phyloP scores from a whole-genome alignment of 1,284 basidiomycete species.

The Leccinum subatratum region DNA sequence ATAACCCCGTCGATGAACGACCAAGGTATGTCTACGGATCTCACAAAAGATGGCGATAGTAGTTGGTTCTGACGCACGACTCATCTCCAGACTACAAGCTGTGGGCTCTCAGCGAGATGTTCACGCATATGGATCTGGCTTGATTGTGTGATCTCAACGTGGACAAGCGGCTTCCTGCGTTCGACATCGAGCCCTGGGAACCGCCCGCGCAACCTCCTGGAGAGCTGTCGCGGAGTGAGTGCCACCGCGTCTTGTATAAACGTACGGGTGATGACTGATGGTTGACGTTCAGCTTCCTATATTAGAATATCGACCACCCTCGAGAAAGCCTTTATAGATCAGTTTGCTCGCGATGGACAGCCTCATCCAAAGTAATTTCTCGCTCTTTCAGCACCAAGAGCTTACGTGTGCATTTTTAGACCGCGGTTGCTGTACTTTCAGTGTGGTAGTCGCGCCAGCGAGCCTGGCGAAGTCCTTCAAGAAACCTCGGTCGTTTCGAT shows the following conservation, averaged over 20 bases:
- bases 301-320: constrained; percentile 33
- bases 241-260: background rate
- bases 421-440: constrained; percentile 41
- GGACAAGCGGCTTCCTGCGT: constrained; percentile 36
- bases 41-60: background rate
- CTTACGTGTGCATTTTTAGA: constrained; percentile 11
- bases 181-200: constrained; percentile 35
- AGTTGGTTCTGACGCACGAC: background rate
- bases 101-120: constrained; percentile 57
- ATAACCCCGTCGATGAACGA: constrained; percentile 26
- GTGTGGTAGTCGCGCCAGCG: constrained; percentile 35
- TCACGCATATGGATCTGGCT: constrained; percentile 57
- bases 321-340: constrained; percentile 33
- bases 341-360: constrained; percentile 24
- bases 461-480: constrained; percentile 29
- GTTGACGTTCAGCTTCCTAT: constrained; percentile 35
- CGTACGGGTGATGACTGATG: constrained; percentile 4
- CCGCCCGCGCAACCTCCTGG: constrained; percentile 35
- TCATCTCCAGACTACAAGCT: constrained; percentile 37
- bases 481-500: constrained; percentile 42
- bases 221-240: constrained; percentile 38
- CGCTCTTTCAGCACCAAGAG: background rate
- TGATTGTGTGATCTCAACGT: constrained; percentile 39
- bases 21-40: constrained; percentile 31
- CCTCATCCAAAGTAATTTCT: constrained; percentile 31